Percentiles rank a stretch among this genome's conserved stretches.
Evolutionary conservation across 2,329 filamentous ascomycete species (phyloP).

Genomic region (Xylaria sp.): DNA sequence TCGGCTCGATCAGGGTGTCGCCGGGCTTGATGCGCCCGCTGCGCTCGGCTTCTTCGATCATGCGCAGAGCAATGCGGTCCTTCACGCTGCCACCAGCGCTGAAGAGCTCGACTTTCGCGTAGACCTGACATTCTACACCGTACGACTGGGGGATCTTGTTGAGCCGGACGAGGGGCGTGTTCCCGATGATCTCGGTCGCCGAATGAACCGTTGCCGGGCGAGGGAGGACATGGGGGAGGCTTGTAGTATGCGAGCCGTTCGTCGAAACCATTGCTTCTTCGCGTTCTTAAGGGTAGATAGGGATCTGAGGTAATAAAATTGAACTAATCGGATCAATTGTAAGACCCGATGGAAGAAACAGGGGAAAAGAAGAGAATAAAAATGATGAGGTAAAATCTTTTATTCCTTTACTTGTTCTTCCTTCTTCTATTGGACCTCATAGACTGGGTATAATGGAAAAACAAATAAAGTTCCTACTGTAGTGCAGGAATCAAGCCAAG

Average conservation of each 20-base stretch:
- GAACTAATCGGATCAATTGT: neutral
- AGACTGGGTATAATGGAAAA: neutral
- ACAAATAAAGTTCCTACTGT: neutral
- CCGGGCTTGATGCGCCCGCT: constrained; percentile 95
- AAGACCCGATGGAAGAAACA: neutral
- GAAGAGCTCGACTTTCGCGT: constrained; percentile 92
- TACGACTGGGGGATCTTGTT: constrained; percentile 93
- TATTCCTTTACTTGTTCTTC: neutral
- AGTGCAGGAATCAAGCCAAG: neutral
- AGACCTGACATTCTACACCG: constrained; percentile 88
- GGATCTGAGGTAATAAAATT: no score
- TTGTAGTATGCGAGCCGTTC: constrained; percentile 39
- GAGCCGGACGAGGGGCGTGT: constrained; percentile 92
- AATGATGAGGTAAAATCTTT: no score
- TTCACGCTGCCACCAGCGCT: constrained; percentile 95
- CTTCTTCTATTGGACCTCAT: neutral
- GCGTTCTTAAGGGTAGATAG: neutral
- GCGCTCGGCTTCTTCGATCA: constrained; percentile 96
- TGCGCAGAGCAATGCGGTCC: constrained; percentile 93
- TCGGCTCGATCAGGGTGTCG: constrained; percentile 97
- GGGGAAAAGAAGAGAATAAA: neutral
- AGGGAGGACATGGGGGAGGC: constrained; percentile 45
- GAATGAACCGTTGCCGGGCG: constrained; percentile 59
- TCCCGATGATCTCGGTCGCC: constrained; percentile 89
- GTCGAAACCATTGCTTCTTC: constrained; percentile 33